Percentiles rank a stretch among this genome's conserved stretches.
These are phyloP conservation scores for Alternaria conjuncta DNA, from an alignment of 2,329 filamentous ascomycete species.

Conservation along the genomic window DNA sequence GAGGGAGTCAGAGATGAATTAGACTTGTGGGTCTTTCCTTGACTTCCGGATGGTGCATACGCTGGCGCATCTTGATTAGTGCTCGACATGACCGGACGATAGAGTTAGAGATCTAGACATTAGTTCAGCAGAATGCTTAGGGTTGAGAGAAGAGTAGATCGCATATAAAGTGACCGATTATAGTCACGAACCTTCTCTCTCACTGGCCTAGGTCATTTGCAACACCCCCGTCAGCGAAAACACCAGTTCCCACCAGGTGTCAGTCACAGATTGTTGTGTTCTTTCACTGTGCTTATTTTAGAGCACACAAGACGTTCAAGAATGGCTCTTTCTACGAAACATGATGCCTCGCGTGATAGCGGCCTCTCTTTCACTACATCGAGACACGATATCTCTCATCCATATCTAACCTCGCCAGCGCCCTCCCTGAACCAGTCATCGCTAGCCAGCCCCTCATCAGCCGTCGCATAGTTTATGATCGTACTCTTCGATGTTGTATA, in stretches of 20 bases:
- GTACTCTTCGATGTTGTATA: constrained; percentile 67
- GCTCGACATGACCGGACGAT: neutral
- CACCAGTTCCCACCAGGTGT: neutral
- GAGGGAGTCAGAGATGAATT: neutral
- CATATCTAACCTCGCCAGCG: constrained; percentile 64
- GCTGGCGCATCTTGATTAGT: neutral
- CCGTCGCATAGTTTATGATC: constrained; percentile 70
- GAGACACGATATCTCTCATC: constrained; percentile 29
- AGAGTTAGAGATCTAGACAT: neutral
- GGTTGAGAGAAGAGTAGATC: neutral
- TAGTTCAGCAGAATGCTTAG: neutral
- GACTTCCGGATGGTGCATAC: neutral
- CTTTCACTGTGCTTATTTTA: neutral
- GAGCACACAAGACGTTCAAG: neutral
- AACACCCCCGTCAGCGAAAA: neutral
- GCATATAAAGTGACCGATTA: neutral
- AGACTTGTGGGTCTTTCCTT: neutral
- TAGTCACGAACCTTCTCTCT: neutral
- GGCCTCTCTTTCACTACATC: neutral
- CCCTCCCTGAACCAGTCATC: constrained; percentile 75
- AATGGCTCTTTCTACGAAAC: neutral
- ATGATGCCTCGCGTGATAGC: neutral
- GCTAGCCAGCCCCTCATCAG: constrained; percentile 57
- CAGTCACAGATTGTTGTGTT: neutral
- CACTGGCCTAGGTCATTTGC: neutral